These are phyloP conservation scores for Paramyrothecium sp. DNA, from an alignment of 2,329 filamentous ascomycete genomes.

Conservation along the genomic window DNA sequence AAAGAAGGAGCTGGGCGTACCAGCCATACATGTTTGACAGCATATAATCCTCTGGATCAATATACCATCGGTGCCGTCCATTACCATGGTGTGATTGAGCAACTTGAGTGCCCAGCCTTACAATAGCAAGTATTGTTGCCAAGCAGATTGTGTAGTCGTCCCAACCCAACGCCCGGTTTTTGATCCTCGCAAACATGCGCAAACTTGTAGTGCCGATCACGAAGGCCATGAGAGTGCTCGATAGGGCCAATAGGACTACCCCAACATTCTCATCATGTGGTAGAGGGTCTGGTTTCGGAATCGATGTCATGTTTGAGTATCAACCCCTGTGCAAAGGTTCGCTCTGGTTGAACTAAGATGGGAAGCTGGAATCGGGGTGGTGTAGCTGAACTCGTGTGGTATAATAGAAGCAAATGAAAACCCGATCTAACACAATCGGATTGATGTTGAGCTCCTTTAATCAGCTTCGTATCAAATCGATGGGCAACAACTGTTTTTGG, in stretches of 20 bases:
- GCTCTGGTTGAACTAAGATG: no score
- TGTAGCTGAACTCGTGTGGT: no score
- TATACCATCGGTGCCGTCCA: constrained; percentile 34
- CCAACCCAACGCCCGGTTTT: constrained; percentile 27
- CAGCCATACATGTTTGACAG: constrained; percentile 35
- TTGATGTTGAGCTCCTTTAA: no score
- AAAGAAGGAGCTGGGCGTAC: constrained; percentile 38
- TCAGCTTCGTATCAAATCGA: no score
- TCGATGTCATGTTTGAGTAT: not conserved
- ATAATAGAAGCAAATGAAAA: no score
- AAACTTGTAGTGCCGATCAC: constrained; percentile 28
- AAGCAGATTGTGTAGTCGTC: constrained; percentile 36
- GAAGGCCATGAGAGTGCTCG: constrained; percentile 27
- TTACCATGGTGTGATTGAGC: constrained; percentile 32
- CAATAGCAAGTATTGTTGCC: constrained; percentile 24
- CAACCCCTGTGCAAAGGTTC: no score
- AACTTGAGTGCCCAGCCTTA: constrained; percentile 29
- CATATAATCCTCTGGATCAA: constrained; percentile 26
- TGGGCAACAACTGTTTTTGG: no score
- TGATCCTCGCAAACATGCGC: constrained; percentile 26
- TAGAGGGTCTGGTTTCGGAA: constrained; percentile 19
- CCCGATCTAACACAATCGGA: no score
- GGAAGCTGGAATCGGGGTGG: no score
- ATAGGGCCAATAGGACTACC: constrained; percentile 27
- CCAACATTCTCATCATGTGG: constrained; percentile 34